Conservation (phyloP, 1,284 basidiomycete species). For the Trichosporon coremiiforme region DNA sequence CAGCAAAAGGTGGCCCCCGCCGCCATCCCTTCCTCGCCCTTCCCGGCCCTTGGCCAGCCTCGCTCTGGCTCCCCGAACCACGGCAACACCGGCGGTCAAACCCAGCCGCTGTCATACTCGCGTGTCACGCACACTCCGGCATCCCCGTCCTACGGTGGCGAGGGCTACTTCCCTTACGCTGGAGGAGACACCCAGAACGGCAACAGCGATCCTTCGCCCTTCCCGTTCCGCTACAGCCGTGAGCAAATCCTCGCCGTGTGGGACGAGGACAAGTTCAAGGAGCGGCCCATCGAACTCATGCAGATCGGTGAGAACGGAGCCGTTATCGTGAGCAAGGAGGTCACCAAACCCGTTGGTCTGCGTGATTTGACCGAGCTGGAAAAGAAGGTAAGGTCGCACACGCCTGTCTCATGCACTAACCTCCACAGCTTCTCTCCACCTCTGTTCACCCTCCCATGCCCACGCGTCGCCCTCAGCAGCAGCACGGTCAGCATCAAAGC, state of each 20-base stretch:
- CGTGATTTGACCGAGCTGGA: conserved; percentile 79
- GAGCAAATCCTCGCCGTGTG: conserved; percentile 83
- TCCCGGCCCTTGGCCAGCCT: conserved; percentile 48
- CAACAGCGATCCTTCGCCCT: conserved; percentile 31
- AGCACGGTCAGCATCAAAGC: conserved; percentile 16
- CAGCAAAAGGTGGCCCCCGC: conserved; percentile 16
- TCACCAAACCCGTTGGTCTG: conserved; percentile 70
- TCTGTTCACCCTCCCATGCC: conserved; percentile 47
- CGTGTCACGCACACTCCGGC: conserved; percentile 51
- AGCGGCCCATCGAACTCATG: conserved; percentile 73
- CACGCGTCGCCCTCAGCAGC: conserved; percentile 34
- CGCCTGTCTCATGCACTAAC: background rate
- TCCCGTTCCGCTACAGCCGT: conserved; percentile 82
- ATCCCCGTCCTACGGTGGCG: conserved; percentile 57
- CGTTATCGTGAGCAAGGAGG: conserved; percentile 75
- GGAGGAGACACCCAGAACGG: conserved; percentile 48
- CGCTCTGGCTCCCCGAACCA: conserved; percentile 42
- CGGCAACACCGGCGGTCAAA: conserved; percentile 36
- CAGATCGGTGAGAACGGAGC: conserved; percentile 68
- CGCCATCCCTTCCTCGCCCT: conserved; percentile 36
- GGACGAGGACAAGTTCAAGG: conserved; percentile 71
- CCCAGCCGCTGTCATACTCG: conserved; percentile 67
- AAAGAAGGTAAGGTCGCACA: conserved; percentile 70
- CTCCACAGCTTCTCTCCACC: conserved; percentile 42
- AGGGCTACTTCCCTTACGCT: conserved; percentile 62